phyloP scores from a whole-genome alignment of 2,329 filamentous ascomycete species.

The Talaromyces piceae region DNA sequence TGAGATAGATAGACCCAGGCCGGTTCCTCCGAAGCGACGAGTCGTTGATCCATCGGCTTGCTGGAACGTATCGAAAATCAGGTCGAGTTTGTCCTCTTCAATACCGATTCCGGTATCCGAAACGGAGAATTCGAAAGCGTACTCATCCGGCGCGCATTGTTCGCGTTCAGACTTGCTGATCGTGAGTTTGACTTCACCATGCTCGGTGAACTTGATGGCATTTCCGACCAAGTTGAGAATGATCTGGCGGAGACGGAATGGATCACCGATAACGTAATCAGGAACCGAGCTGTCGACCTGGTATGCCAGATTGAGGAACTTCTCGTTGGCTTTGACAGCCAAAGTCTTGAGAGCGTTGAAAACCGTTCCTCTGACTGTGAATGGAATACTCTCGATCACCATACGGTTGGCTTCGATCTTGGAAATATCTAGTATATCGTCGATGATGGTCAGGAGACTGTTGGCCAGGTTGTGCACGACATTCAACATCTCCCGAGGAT shows the following conservation, averaged over 20 bases:
- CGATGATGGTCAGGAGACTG: conserved; percentile 88
- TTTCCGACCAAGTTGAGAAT: conserved; percentile 94
- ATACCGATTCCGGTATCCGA: conserved; percentile 93
- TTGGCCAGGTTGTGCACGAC: conserved; percentile 93
- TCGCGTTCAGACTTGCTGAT: conserved; percentile 60
- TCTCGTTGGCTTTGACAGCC: conserved; percentile 91
- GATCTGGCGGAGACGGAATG: conserved; percentile 86
- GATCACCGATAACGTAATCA: conserved; percentile 87
- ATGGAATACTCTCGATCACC: conserved; percentile 93
- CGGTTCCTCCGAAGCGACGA: conserved; percentile 86
- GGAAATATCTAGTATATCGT: conserved; percentile 60
- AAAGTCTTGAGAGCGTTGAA: conserved; percentile 95
- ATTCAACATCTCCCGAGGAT: conserved; percentile 92
- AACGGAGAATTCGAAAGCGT: conserved; percentile 87
- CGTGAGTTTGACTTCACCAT: conserved; percentile 82
- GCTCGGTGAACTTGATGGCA: conserved; percentile 94
- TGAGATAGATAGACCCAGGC: conserved; percentile 88
- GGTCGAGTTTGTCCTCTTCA: conserved; percentile 79
- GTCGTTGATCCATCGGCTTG: conserved; percentile 94
- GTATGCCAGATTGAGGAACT: conserved; percentile 81
- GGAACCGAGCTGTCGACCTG: conserved; percentile 83
- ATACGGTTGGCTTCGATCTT: conserved; percentile 86
- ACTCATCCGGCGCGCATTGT: conserved; percentile 61
- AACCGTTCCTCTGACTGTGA: conserved; percentile 81
- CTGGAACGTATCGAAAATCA: conserved; percentile 97